Percentiles rank a stretch among this genome's conserved stretches.
These are phyloP conservation scores for Blastomyces parvus DNA, from an alignment of 2,329 filamentous ascomycete genomes.

Conservation along the genomic window DNA sequence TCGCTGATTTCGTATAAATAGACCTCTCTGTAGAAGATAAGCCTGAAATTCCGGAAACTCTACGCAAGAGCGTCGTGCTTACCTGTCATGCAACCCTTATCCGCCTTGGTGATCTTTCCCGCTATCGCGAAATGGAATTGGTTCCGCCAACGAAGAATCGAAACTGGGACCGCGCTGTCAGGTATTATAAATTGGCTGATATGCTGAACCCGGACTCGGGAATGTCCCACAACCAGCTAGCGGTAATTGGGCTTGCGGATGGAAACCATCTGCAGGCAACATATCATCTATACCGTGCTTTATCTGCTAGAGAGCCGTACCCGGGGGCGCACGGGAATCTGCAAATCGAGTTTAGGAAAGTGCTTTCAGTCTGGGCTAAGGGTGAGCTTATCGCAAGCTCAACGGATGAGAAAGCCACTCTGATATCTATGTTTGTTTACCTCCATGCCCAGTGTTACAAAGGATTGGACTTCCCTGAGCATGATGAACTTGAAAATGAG, in stretches of 20 bases:
- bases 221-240: slow-evolving; percentile 79
- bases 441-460: slow-evolving; percentile 78
- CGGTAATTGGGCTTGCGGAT: slow-evolving; percentile 68
- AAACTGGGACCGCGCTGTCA: slow-evolving; percentile 68
- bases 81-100: slow-evolving; percentile 79
- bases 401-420: slow-evolving; percentile 45
- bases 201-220: slow-evolving; percentile 70
- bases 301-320: slow-evolving; percentile 64
- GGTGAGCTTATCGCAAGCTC: slow-evolving; percentile 33
- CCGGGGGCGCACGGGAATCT: slow-evolving; percentile 67
- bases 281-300: slow-evolving; percentile 80
- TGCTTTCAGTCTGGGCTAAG: slow-evolving; percentile 48
- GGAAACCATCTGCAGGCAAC: slow-evolving; percentile 73
- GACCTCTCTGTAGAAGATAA: slow-evolving; percentile 38
- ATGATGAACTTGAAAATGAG: slow-evolving; percentile 75
- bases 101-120: slow-evolving; percentile 77
- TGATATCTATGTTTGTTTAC: slow-evolving; percentile 73
- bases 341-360: slow-evolving; percentile 65
- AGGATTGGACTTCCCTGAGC: slow-evolving; percentile 62
- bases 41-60: slow-evolving; percentile 39
- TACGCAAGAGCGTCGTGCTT: slow-evolving; percentile 53
- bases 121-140: slow-evolving; percentile 69
- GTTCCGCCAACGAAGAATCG: slow-evolving; percentile 53
- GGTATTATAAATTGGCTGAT: slow-evolving; percentile 75
- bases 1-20: slow-evolving; percentile 13